Base-by-base conservation (phyloP, 352 stramenopile species). In the Nothophytophthora sp. region DNA sequence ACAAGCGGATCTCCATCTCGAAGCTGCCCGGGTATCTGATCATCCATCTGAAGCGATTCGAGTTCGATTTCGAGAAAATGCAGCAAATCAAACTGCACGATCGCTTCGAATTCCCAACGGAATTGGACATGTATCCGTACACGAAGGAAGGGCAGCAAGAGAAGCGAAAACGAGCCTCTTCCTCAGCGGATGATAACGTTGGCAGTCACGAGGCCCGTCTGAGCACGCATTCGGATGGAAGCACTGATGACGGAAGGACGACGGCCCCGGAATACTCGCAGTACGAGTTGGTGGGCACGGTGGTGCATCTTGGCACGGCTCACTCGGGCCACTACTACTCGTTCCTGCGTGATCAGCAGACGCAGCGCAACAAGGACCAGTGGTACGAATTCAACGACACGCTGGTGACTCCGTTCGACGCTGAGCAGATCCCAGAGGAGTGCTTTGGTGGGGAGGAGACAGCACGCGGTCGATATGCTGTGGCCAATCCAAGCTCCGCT, bases 61-160 rank as follows among this genome's bases (percentile, higher is more conserved):
- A 98, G 50, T 98, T 98, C 55, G 90, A 98, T 62, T 97, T 97
- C 30, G 90, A 97, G 47, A 93, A 84, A 11, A 96, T 98, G 85
- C 86, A 96, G 37, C 89, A 96, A 62, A 91, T 83, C 34, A 98
- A 98, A 50, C 81, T 98, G 1, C 97, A 98, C 54, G 87, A 96
- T 48, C 78, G 84, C 8, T 97, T 98, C 45, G 95, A 98, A 44
- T 98, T 98, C 50, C 90, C 90, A 3, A 88, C 75, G 36, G 72
- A 88, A 29, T 63, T 97, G 15, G 81, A 97, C 51, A 95, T 97
- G 82, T 92, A 86, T 48, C 73, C 70, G 16, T 96, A 95, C 64
- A 96, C 88, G 4, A 95, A 95, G 50, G 79, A 95, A 70, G 87
- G 79, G 0, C 82, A 95, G 42, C 70, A 88, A 52, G 79, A 85